These are phyloP conservation scores for Graphiopsis chlorocephala DNA, from an alignment of 2,329 filamentous ascomycete genomes.

Conservation along the genomic window DNA sequence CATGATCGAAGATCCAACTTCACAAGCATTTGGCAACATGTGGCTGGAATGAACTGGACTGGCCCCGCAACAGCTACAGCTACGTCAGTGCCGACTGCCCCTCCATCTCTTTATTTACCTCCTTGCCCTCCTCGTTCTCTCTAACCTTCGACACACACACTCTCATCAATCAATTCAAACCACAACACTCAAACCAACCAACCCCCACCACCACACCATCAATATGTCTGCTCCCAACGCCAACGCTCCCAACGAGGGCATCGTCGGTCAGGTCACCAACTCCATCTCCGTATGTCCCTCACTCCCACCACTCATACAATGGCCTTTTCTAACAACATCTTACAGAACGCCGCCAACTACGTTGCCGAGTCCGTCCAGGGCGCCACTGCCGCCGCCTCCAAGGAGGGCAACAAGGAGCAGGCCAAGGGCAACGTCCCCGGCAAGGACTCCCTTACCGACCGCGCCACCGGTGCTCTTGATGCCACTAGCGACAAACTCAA, in stretches of 20 bases:
- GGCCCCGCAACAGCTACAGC: not conserved
- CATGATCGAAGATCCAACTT: slow-evolving; percentile 2
- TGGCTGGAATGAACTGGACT: not conserved
- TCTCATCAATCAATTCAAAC: slow-evolving; percentile 9
- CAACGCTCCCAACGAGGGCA: slow-evolving; percentile 44
- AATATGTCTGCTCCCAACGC: slow-evolving; percentile 46
- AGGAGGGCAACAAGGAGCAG: slow-evolving; percentile 66
- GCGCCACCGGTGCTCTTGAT: slow-evolving; percentile 53
- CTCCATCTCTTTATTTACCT: slow-evolving; percentile 14
- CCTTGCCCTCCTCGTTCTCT: slow-evolving; percentile 1
- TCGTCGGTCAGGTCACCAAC: slow-evolving; percentile 42
- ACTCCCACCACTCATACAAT: not conserved
- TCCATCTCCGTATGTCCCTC: slow-evolving; percentile 23
- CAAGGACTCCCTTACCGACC: slow-evolving; percentile 53
- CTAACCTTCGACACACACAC: slow-evolving; percentile 4
- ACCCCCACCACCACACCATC: slow-evolving; percentile 24
- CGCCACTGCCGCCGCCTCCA: slow-evolving; percentile 55
- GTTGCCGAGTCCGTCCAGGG: slow-evolving; percentile 63
- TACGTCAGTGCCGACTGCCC: slow-evolving; percentile 8
- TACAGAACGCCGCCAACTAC: slow-evolving; percentile 62
- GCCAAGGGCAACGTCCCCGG: slow-evolving; percentile 58
- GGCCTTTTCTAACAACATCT: slow-evolving; percentile 28
- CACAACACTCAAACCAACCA: slow-evolving; percentile 20
- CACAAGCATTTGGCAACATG: slow-evolving; percentile 1
- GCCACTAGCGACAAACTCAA: slow-evolving; percentile 54